These are phyloP conservation scores for Globisporangium spinosum DNA, from an alignment of 352 stramenopile species.

Conservation along the genomic window DNA sequence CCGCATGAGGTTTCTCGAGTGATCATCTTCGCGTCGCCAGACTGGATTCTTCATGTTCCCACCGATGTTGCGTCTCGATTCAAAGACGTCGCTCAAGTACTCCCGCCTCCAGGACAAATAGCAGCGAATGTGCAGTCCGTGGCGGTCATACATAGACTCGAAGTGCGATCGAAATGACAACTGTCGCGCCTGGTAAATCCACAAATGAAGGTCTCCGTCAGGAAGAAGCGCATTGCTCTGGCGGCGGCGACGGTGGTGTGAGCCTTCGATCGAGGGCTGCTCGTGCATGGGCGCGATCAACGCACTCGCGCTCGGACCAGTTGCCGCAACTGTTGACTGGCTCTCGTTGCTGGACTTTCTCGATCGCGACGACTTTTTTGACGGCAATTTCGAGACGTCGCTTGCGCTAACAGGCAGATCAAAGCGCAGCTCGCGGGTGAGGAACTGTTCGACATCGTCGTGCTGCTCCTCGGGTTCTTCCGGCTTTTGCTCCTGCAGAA, in stretches of 20 bases:
- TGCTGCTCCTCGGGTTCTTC: neutral
- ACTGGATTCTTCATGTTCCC: constrained; percentile 40
- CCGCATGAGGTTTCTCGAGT: constrained; percentile 18
- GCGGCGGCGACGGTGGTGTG: neutral
- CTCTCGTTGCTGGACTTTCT: neutral
- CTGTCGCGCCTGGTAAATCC: constrained; percentile 46
- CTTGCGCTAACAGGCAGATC: neutral
- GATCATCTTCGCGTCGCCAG: constrained; percentile 34
- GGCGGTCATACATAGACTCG: constrained; percentile 40
- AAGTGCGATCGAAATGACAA: constrained; percentile 41
- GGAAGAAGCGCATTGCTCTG: constrained; percentile 20
- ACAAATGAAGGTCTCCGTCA: constrained; percentile 38
- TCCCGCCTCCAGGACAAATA: constrained; percentile 22
- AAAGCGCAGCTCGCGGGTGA: constrained; percentile 10
- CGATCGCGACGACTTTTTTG: neutral
- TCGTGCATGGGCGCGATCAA: neutral
- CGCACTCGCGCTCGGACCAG: neutral
- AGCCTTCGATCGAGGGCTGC: neutral
- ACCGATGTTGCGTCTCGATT: constrained; percentile 38
- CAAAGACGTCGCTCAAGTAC: constrained; percentile 33
- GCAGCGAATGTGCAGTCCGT: constrained; percentile 41
- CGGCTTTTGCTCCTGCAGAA: neutral
- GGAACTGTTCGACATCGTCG: constrained; percentile 14
- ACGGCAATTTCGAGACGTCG: neutral
- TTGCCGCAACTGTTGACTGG: neutral